phyloP scores from a whole-genome alignment of 2,329 filamentous ascomycete species.

The Colletotrichum higginsianum region DNA sequence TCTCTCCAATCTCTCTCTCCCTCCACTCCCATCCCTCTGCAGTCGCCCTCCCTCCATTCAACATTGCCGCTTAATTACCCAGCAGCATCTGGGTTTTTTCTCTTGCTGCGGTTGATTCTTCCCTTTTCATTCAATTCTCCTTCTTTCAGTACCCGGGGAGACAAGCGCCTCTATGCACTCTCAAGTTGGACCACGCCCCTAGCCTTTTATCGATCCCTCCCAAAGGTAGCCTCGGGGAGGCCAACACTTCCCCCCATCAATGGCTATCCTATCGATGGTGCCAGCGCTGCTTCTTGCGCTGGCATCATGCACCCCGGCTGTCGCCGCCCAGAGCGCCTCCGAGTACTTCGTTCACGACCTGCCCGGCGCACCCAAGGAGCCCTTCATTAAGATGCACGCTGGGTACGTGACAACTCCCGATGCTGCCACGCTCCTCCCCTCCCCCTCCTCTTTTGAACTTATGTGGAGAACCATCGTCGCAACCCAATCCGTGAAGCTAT shows the following conservation, averaged over 20 bases:
- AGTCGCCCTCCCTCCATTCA: slow-evolving; percentile 10
- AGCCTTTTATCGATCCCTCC: slow-evolving; percentile 25
- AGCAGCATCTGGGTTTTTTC: not conserved
- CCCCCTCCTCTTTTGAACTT: not conserved
- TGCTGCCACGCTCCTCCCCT: not conserved
- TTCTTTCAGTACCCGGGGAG: not conserved
- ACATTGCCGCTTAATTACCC: not conserved
- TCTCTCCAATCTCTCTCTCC: slow-evolving; percentile 11
- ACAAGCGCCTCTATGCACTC: slow-evolving; percentile 25
- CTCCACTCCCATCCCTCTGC: not conserved
- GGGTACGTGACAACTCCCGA: slow-evolving; percentile 73
- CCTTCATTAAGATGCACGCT: slow-evolving; percentile 96
- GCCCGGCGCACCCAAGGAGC: slow-evolving; percentile 83
- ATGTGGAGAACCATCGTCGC: not conserved
- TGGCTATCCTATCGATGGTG: slow-evolving; percentile 44
- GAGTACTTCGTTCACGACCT: slow-evolving; percentile 93
- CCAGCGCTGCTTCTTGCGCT: slow-evolving; percentile 56
- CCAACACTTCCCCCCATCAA: slow-evolving; percentile 39
- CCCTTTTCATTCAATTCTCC: not conserved
- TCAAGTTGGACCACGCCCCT: slow-evolving; percentile 5
- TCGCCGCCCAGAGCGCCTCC: slow-evolving; percentile 60
- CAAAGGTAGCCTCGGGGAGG: slow-evolving; percentile 40
- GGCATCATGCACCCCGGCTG: slow-evolving; percentile 56
- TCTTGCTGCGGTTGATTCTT: not conserved
- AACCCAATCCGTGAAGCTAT: slow-evolving; percentile 11